Evolutionary conservation across 495 filamentous ascomycete genomes (phyloP).

Genomic region (Arthonia radiata): DNA sequence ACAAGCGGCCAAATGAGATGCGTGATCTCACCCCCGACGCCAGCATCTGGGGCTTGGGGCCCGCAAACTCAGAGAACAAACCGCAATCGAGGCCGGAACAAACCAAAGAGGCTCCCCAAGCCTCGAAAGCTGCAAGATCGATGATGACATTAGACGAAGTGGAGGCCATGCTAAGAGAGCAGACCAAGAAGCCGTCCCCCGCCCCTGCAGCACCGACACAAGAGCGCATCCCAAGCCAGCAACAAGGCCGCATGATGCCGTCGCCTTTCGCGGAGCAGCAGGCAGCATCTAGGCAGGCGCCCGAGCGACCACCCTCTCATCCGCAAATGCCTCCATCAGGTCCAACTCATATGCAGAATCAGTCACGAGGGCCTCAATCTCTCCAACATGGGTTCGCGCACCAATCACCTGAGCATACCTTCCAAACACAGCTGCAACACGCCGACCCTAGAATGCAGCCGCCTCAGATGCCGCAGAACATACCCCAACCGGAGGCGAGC

Average conservation of each 20-base stretch:
- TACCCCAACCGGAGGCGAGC: constrained; percentile 11
- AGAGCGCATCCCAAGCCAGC: background rate
- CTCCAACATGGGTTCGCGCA: constrained; percentile 13
- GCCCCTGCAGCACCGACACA: constrained; percentile 6
- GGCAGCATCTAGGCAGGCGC: constrained; percentile 9
- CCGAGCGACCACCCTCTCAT: constrained; percentile 9
- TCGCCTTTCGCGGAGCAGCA: constrained; percentile 8
- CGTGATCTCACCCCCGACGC: constrained; percentile 77
- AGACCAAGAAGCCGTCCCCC: constrained; percentile 24
- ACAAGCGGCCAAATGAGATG: constrained; percentile 47
- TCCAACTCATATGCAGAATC: constrained; percentile 13
- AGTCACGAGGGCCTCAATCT: constrained; percentile 12
- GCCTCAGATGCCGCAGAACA: constrained; percentile 23
- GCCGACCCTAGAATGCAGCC: constrained; percentile 28
- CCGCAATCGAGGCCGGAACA: constrained; percentile 9
- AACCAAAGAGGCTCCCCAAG: constrained; percentile 3
- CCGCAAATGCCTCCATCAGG: constrained; percentile 10
- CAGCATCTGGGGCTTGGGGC: constrained; percentile 56
- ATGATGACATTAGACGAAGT: constrained; percentile 94
- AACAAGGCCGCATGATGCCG: constrained; percentile 3
- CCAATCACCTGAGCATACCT: constrained; percentile 21
- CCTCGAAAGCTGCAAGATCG: constrained; percentile 40
- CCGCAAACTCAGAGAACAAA: constrained; percentile 6
- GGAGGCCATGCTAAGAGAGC: constrained; percentile 70
- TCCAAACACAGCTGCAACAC: constrained; percentile 20